Evolutionary conservation across 2,329 filamentous ascomycete genomes (phyloP).

Genomic region (Fusarium buxicola): DNA sequence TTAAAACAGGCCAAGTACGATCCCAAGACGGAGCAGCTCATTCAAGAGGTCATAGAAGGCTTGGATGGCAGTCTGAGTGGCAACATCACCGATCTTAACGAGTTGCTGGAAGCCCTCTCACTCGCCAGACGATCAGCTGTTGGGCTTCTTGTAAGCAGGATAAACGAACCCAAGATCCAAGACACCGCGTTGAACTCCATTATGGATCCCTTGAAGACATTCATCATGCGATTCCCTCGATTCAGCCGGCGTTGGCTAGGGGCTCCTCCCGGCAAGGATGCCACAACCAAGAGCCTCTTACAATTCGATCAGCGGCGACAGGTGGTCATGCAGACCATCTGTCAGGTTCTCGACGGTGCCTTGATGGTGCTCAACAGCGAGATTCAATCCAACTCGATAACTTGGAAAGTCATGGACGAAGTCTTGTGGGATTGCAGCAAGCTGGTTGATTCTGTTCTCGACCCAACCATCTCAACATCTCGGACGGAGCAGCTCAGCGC

Average conservation of each 20-base stretch:
- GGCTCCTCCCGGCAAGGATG: constrained; percentile 63
- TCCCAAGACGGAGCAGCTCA: constrained; percentile 54
- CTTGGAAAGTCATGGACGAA: constrained; percentile 68
- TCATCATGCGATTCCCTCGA: constrained; percentile 69
- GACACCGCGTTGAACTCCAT: constrained; percentile 40
- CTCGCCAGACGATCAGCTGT: constrained; percentile 66
- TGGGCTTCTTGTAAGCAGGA: constrained; percentile 55
- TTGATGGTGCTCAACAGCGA: constrained; percentile 66
- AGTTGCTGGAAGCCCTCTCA: constrained; percentile 68
- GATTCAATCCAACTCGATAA: constrained; percentile 59
- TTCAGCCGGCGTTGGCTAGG: constrained; percentile 73
- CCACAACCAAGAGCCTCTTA: constrained; percentile 66
- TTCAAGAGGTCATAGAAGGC: constrained; percentile 62
- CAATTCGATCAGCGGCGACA: constrained; percentile 72
- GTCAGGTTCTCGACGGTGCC: constrained; percentile 69
- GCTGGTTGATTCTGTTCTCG: constrained; percentile 65
- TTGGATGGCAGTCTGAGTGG: constrained; percentile 71
- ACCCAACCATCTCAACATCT: constrained; percentile 48
- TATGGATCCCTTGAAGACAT: constrained; percentile 60
- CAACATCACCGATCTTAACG: constrained; percentile 69
- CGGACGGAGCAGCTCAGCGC: constrained; percentile 52
- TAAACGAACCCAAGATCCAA: constrained; percentile 30
- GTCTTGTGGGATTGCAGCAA: constrained; percentile 67
- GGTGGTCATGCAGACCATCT: constrained; percentile 63
- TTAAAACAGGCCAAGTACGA: constrained; percentile 58